Evolutionary conservation across 306 rosid species (phyloP), one percentile per base, ranked within the genome.

Genomic region (Hippophae tibetana): DNA sequence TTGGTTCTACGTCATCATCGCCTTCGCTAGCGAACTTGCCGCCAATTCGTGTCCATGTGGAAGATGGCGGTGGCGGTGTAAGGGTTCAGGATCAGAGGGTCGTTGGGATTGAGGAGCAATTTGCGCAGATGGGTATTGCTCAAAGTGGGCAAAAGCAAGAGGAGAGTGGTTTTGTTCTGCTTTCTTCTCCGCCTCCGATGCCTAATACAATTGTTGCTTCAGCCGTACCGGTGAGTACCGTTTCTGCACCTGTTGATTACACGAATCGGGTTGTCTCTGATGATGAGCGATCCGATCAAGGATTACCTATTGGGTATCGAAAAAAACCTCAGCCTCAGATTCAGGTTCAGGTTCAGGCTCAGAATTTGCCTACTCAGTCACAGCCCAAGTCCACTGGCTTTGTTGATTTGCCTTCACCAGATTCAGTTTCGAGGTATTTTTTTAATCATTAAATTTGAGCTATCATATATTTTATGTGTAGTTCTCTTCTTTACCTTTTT

Each of bases 201-300:
- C 89, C 90, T 0, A 56, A 77, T 0, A 76, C 85, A 3, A 50
- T 78, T 6, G 79, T 59, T 2, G 63, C 77, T 3, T 9, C 76
- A 0, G 72, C 78, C 10, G 68, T 76, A 40, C 82, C 88, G 7
- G 52, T 82, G 14, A 65, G 66, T 11, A 31, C 81, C 9, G 53
- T 78, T 3, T 64, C 40, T 6, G 75, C 61, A 13, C 13, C 69
- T 0, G 84, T 77, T 9, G 95, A 90, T 13, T 84, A 84, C 60
- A 62, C 60, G 51, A 84, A 69, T 48, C 80, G 95, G 58, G 86
- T 76, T 3, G 56, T 79, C 48, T 84, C 96, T 9, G 95, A 90
- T 57, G 98, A 90, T 12, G 96, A 90, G 77, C 82, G 98, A 81
- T 90, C 98, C 23, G 96, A 90, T 71, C 90, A 90, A 4, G 88